A percentile compares a stretch with the other conserved stretches of the same genome.
Conservation (phyloP, 148 eudicot genomes). For the Gaultheria prostrata region DNA sequence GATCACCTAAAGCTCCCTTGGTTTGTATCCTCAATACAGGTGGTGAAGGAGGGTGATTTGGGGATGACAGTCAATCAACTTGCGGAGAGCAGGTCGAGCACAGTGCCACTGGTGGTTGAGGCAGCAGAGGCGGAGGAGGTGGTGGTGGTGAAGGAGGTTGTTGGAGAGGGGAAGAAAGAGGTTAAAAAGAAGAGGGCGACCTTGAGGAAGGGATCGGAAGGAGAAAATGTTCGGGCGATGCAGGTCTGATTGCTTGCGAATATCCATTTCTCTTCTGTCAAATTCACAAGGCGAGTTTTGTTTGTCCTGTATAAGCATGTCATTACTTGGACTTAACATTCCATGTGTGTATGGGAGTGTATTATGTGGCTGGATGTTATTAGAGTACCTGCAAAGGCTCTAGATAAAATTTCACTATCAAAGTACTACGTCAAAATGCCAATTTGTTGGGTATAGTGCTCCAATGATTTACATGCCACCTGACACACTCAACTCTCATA, state of each 20-base stretch:
- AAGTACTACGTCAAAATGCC: neutral
- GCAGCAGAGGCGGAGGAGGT: conserved; percentile 19
- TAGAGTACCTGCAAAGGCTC: neutral
- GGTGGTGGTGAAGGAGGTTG: conserved; percentile 32
- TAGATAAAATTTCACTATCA: neutral
- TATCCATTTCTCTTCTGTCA: conserved; percentile 6
- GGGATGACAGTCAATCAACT: conserved; percentile 27
- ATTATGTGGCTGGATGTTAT: neutral
- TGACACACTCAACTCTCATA: neutral
- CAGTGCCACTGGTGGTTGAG: conserved; percentile 34
- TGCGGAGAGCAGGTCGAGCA: conserved; percentile 34
- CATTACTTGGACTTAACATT: neutral
- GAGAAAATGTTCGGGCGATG: conserved; percentile 66
- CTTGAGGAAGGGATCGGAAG: conserved; percentile 71
- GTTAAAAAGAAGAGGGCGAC: conserved; percentile 29
- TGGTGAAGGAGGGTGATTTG: conserved; percentile 31
- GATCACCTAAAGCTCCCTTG: neutral
- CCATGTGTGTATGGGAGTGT: neutral
- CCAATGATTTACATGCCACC: neutral
- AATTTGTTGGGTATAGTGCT: neutral
- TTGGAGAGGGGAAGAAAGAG: conserved; percentile 17
- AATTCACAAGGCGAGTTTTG: conserved; percentile 11
- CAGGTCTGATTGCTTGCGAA: conserved; percentile 50
- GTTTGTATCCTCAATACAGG: neutral
- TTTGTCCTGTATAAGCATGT: neutral